Percentiles rank a stretch among this genome's conserved stretches.
Conservation (phyloP, 2,329 filamentous ascomycete species). For the Venturia effusa region DNA sequence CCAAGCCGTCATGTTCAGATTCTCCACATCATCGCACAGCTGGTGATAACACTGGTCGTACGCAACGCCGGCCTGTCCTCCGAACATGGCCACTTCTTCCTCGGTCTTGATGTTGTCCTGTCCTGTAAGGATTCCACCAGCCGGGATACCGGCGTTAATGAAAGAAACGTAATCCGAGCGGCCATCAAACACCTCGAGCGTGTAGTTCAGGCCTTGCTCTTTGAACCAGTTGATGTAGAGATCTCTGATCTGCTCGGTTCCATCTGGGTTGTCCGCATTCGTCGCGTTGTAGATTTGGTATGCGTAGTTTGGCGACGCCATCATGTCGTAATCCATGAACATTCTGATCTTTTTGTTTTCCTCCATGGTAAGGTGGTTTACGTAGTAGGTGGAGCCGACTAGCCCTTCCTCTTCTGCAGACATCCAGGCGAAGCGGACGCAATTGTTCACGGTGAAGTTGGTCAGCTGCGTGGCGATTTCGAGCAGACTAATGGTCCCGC, state of each 20-base stretch:
- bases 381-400: constrained; percentile 25
- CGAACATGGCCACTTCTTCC: constrained; percentile 24
- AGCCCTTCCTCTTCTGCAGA: constrained; percentile 28
- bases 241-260: constrained; percentile 22
- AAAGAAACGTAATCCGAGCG: constrained; percentile 29
- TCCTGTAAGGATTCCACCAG: constrained; percentile 27
- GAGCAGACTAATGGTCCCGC: constrained; percentile 25
- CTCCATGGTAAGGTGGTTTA: constrained; percentile 19
- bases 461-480: constrained; percentile 27
- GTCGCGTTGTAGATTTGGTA: constrained; percentile 26
- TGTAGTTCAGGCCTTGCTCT: constrained; percentile 19
- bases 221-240: constrained; percentile 25
- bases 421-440: constrained; percentile 30
- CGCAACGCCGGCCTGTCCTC: constrained; percentile 25
- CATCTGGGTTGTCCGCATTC: constrained; percentile 22
- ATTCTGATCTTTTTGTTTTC: constrained; percentile 25
- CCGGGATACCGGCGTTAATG: constrained; percentile 25
- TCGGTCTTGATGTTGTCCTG: constrained; percentile 28
- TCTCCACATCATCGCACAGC: constrained; percentile 26
- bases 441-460: constrained; percentile 27
- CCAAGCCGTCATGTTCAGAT: constrained; percentile 25
- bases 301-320: constrained; percentile 27
- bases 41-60: constrained; percentile 30
- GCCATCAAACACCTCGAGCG: constrained; percentile 24
- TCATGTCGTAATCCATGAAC: constrained; percentile 34